phyloP scores from a whole-genome alignment of 306 rosid genomes.

The Pterocarpus santalinus region DNA sequence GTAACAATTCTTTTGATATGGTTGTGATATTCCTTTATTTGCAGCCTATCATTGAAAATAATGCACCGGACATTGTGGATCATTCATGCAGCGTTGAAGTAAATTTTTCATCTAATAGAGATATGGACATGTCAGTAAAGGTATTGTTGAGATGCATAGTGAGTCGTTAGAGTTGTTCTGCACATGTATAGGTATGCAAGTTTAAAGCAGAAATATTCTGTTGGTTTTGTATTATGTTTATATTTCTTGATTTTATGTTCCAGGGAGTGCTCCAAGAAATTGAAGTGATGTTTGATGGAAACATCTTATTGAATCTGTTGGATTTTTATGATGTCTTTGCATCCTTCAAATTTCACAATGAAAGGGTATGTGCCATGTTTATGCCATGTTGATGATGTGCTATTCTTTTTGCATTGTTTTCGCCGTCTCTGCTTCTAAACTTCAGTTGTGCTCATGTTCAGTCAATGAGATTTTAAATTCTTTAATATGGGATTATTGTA shows the following conservation, averaged over 20 bases:
- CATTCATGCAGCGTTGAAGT: conserved; percentile 67
- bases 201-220: conserved; percentile 28
- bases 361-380: conserved; percentile 67
- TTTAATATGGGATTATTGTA: conserved; percentile 11
- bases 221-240: conserved; percentile 23
- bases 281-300: conserved; percentile 70
- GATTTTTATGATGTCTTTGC: conserved; percentile 67
- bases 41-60: conserved; percentile 63
- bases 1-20: conserved; percentile 5
- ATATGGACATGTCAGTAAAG: conserved; percentile 70
- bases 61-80: conserved; percentile 47
- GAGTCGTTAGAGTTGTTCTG: conserved; percentile 42
- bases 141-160: conserved; percentile 52
- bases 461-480: conserved; percentile 14
- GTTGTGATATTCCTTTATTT: conserved; percentile 46
- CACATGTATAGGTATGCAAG: conserved; percentile 32
- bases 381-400: not conserved
- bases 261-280: conserved; percentile 80
- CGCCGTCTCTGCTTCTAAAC: not conserved
- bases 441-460: conserved; percentile 9
- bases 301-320: conserved; percentile 52
- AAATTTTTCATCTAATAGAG: conserved; percentile 61
- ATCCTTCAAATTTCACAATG: conserved; percentile 71
- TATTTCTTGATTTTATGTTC: conserved; percentile 26
- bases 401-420: not conserved